Percentiles rank a stretch among this genome's conserved stretches.
phyloP scores from a whole-genome alignment of 179 eudicot species.

The Camellia oleifera region DNA sequence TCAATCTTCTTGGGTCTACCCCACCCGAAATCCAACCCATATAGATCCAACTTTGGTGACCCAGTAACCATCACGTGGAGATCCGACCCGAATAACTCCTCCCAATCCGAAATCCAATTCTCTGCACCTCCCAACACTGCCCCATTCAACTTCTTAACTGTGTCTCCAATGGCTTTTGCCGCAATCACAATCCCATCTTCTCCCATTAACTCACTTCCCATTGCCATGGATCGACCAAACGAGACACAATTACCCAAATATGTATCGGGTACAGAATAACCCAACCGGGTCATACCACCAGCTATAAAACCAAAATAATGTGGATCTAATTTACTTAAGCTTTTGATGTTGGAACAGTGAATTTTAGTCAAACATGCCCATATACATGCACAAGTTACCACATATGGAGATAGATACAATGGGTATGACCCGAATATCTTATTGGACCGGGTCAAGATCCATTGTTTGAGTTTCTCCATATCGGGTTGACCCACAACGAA shows the following conservation, averaged over 20 bases:
- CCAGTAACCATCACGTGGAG: slow-evolving; percentile 37
- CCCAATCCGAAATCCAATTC: slow-evolving; percentile 45
- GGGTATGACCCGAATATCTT: slow-evolving; percentile 12
- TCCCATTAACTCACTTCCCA: slow-evolving; percentile 24
- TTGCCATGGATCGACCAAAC: slow-evolving; percentile 35
- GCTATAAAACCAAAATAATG: slow-evolving; percentile 47
- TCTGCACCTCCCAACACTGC: slow-evolving; percentile 33
- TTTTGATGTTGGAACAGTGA: background rate
- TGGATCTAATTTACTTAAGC: background rate
- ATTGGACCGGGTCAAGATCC: slow-evolving; percentile 20
- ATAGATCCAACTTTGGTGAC: slow-evolving; percentile 46
- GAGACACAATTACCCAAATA: slow-evolving; percentile 52
- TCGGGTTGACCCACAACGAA: slow-evolving; percentile 26
- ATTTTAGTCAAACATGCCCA: slow-evolving; percentile 34
- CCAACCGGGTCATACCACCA: slow-evolving; percentile 43
- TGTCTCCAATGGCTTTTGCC: slow-evolving; percentile 35
- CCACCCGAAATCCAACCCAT: slow-evolving; percentile 45
- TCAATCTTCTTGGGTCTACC: slow-evolving; percentile 39
- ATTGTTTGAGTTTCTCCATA: slow-evolving; percentile 18
- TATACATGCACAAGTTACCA: slow-evolving; percentile 27
- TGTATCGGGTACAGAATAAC: slow-evolving; percentile 22
- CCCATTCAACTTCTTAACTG: slow-evolving; percentile 31
- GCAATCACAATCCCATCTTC: slow-evolving; percentile 39
- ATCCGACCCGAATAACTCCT: slow-evolving; percentile 27
- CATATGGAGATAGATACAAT: slow-evolving; percentile 27